Base-by-base conservation (phyloP, 805 yeast genomes). In the Tetrapisispora nanseiensis region DNA sequence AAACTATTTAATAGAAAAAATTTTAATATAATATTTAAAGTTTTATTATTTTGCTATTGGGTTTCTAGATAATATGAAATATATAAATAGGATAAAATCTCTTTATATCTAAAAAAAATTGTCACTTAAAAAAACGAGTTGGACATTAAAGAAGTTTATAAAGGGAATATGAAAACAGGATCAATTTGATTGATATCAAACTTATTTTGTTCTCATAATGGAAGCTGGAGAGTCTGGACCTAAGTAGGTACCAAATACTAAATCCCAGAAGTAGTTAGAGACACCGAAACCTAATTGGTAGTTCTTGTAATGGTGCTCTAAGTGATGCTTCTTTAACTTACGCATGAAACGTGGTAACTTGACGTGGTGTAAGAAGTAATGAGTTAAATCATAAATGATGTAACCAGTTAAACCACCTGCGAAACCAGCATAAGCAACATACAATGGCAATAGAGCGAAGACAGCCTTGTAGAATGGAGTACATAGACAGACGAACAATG, bases 281-380 rank as follows among this genome's bases (percentile, higher is more conserved):
- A 92, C 97, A 52, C 99, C 99, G 54, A 89, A 92, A 1, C 97
- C 99, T 53, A 89, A 68, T 65, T 94, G 95, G 65, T 86, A 92
- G 66, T 92, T 90, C 70, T 90, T 89, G 71, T 92, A 92, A 62
- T 92, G 99, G 65, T 92, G 99, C 63, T 90, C 97, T 65, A 92
- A 74, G 63, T 92, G 99, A 61, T 86, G 81, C 39, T 83, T 85
- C 66, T 92, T 92, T 57, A 86, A 69, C 24, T 75, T 78, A 61
- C 85, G 87, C 66, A 86, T 68, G 59, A 71, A 82, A 32, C 67
- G 55, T 20, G 98, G 98, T 55, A 92, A 71, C 56, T 72, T 74
- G 30, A 85, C 76, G 66, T 92, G 99, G 61, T 92, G 99, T 59
- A 92, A 68, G 57, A 85, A 76, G 65, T 92, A 92, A 67, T 92